Percentiles rank a stretch among this genome's conserved stretches.
Conservation (phyloP, 495 filamentous ascomycete species). For the Annulohypoxylon moriforme region DNA sequence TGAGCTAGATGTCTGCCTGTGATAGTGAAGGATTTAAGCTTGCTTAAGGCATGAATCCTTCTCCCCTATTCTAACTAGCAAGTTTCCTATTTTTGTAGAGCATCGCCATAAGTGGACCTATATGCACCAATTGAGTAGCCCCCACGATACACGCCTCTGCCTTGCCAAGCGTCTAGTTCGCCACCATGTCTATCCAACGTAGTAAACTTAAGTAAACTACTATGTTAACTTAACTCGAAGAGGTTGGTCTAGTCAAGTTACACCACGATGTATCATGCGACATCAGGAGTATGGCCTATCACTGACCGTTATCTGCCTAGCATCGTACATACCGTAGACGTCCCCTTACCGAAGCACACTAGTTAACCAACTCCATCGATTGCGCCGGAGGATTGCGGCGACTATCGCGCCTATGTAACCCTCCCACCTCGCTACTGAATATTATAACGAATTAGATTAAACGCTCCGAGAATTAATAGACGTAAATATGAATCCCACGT, state of each 20-base stretch:
- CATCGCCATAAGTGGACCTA: not conserved
- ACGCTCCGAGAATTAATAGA: not conserved
- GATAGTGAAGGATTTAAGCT: not conserved
- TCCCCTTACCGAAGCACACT: not conserved
- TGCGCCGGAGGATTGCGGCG: not conserved
- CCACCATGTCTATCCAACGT: not conserved
- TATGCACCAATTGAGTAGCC: not conserved
- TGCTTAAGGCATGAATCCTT: not conserved
- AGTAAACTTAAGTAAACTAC: not conserved
- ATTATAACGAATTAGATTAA: not conserved
- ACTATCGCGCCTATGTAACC: not conserved
- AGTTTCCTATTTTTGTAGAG: not conserved
- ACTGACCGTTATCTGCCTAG: not conserved
- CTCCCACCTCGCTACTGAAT: too few species aligned
- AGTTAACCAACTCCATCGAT: not conserved
- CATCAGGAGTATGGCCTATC: not conserved
- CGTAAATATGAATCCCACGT: not conserved
- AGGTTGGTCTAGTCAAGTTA: not conserved
- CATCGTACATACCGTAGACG: not conserved
- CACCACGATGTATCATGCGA: not conserved
- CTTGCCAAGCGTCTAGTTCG: not conserved
- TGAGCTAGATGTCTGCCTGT: not conserved
- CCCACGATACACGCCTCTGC: not conserved
- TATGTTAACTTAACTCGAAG: not conserved
- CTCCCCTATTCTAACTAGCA: not conserved